Evolutionary conservation across 2,329 filamentous ascomycete species (phyloP).

Genomic region (Aspergillus chevalieri): DNA sequence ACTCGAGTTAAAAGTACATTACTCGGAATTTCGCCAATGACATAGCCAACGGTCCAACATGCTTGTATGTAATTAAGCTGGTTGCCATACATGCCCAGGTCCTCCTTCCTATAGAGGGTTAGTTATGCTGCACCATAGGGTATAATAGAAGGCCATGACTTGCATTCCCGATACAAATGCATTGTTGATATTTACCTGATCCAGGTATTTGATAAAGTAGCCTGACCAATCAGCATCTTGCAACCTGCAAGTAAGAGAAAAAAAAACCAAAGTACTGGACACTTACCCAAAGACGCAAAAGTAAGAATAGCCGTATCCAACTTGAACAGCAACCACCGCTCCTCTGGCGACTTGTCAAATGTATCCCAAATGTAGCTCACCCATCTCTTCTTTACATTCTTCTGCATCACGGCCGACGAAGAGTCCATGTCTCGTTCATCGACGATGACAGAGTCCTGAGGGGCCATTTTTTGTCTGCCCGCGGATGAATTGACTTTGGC

Average conservation of each 20-base stretch:
- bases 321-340: slow-evolving; percentile 46
- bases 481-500: no score
- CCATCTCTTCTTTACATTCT: slow-evolving; percentile 37
- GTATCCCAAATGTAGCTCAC: slow-evolving; percentile 49
- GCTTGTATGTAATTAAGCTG: slow-evolving; percentile 53
- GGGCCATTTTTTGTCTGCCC: slow-evolving; percentile 13
- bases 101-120: slow-evolving; percentile 41
- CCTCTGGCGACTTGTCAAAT: slow-evolving; percentile 47
- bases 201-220: slow-evolving; percentile 48
- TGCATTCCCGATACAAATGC: slow-evolving; percentile 45
- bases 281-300: slow-evolving; percentile 39
- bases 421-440: slow-evolving; percentile 10
- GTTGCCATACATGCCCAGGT: slow-evolving; percentile 48
- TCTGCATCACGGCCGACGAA: slow-evolving; percentile 13
- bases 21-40: slow-evolving; percentile 48
- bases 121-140: neutral
- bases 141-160: slow-evolving; percentile 1
- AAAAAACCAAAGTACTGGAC: neutral
- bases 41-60: slow-evolving; percentile 56
- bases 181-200: slow-evolving; percentile 43
- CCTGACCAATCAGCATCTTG: slow-evolving; percentile 23
- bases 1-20: slow-evolving; percentile 48
- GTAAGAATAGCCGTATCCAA: slow-evolving; percentile 45
- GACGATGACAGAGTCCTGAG: slow-evolving; percentile 1
- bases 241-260: neutral